Conservation (phyloP, 2,329 filamentous ascomycete species). For the Penicillium sp. region DNA sequence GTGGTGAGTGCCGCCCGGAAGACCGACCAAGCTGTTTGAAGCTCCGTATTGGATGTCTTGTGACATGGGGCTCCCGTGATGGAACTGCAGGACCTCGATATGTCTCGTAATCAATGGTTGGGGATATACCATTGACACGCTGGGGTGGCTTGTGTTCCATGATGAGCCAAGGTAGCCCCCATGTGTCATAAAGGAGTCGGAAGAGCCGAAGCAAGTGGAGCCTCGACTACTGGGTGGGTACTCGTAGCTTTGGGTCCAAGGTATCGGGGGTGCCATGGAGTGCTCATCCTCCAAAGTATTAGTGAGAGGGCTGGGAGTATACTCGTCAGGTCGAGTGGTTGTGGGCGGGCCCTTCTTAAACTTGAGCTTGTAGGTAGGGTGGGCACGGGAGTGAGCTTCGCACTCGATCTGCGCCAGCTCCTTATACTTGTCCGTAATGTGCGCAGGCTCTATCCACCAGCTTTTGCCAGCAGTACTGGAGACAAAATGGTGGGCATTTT, state of each 20-base stretch:
- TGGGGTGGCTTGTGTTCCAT: constrained; percentile 55
- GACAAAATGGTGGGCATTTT: constrained; percentile 92
- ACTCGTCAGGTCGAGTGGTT: constrained; percentile 21
- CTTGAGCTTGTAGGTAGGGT: constrained; percentile 91
- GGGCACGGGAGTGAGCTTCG: constrained; percentile 77
- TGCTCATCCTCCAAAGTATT: background rate
- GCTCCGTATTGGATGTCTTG: constrained; percentile 32
- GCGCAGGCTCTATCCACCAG: constrained; percentile 75
- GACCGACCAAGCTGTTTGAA: constrained; percentile 39
- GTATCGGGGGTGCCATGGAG: constrained; percentile 3
- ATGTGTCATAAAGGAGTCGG: constrained; percentile 21
- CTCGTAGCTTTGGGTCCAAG: constrained; percentile 26
- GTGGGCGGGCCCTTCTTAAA: constrained; percentile 66
- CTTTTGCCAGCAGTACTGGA: constrained; percentile 82
- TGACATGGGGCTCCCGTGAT: constrained; percentile 25
- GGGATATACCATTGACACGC: constrained; percentile 50
- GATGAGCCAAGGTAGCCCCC: constrained; percentile 44
- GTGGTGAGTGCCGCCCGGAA: constrained; percentile 44
- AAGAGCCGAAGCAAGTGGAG: constrained; percentile 35
- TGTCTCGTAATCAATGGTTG: constrained; percentile 29
- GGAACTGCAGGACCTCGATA: constrained; percentile 47
- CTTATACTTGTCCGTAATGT: constrained; percentile 72
- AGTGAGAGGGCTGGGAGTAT: constrained; percentile 2
- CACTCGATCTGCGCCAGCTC: constrained; percentile 76
- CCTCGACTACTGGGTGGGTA: constrained; percentile 31